These are phyloP conservation scores for Psilocybe cubensis DNA, from an alignment of 768 basidiomycete species.

Conservation along the genomic window DNA sequence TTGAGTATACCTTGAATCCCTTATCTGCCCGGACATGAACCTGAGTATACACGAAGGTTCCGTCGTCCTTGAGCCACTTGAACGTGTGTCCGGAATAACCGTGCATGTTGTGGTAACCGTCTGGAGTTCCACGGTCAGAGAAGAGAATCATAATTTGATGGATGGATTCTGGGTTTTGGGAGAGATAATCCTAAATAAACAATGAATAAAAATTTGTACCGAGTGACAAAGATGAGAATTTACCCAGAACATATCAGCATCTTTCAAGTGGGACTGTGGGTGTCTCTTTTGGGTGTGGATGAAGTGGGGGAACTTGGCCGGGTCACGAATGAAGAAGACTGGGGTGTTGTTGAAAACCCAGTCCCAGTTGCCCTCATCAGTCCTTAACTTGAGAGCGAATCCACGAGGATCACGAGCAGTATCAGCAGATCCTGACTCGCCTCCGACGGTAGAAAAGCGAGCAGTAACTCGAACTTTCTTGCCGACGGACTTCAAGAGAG, in stretches of 20 bases:
- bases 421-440: slow-evolving; percentile 87
- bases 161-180: slow-evolving; percentile 86
- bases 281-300: slow-evolving; percentile 93
- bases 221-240: slow-evolving; percentile 11
- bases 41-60: slow-evolving; percentile 85
- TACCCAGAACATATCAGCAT: slow-evolving; percentile 86
- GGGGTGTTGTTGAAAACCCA: slow-evolving; percentile 95
- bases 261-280: slow-evolving; percentile 91
- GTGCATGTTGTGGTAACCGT: slow-evolving; percentile 85
- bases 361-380: slow-evolving; percentile 91
- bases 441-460: slow-evolving; percentile 94
- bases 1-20: slow-evolving; percentile 71
- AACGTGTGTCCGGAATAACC: slow-evolving; percentile 94
- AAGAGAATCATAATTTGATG: slow-evolving; percentile 90
- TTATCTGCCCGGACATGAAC: slow-evolving; percentile 79
- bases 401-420: slow-evolving; percentile 94
- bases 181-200: slow-evolving; percentile 76
- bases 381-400: slow-evolving; percentile 88
- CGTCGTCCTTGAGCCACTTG: slow-evolving; percentile 86
- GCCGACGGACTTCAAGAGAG: slow-evolving; percentile 65
- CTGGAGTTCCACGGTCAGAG: slow-evolving; percentile 94
- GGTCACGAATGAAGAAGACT: slow-evolving; percentile 88
- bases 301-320: slow-evolving; percentile 91
- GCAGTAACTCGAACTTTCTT: slow-evolving; percentile 75
- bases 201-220: background rate